Evolutionary conservation across 2,329 filamentous ascomycete genomes (phyloP), one percentile per base, ranked within the genome.

Genomic region (Talaromyces sp.): DNA sequence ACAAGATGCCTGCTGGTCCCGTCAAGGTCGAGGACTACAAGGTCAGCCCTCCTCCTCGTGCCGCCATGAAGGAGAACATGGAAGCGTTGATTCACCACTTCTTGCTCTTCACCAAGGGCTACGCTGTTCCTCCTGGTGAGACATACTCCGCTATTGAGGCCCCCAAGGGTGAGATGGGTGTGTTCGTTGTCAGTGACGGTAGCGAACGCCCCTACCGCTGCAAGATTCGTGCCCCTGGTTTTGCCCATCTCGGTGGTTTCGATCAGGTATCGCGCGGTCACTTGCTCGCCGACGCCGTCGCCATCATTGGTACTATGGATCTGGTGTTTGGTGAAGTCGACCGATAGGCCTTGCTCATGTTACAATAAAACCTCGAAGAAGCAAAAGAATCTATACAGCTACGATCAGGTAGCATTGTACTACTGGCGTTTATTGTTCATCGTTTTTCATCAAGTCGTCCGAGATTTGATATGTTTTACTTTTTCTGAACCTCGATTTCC

Each of bases 11-110:
- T 56, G 85, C 91, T 56, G 95, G 95, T 31, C 95, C 95, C 59
- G 86, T 98, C 75, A 90, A 93, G 69, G 92, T 97, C 46, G 95
- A 99, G 80, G 95, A 99, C 80, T 99, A 98, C 87, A 99, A 99
- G 86, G 86, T 99, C 73, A 90, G 91, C 2, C 95, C 95, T 23
- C 95, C 95, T 66, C 96, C 95, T n/a, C 88, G 95, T 73, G 84
- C 91, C 50, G 95, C 95, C 73, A 99, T 99, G 95, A 99, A 99
- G 86, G 95, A 99, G 86, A 99, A 99, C 83, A 99, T 99, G 96
- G 95, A 99, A 82, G 93, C 95, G 42, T 86, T 99, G 48, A 99
- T 99, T 76, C 95, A 99, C 82, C 95, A 99, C 83, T 99, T 99
- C 85, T 82, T 99, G 68, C 88, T 99, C 60, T 99, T 93, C 83